Evolutionary conservation across 108 stramenopile genomes (phyloP).

Genomic region (Bacterosira constricta): DNA sequence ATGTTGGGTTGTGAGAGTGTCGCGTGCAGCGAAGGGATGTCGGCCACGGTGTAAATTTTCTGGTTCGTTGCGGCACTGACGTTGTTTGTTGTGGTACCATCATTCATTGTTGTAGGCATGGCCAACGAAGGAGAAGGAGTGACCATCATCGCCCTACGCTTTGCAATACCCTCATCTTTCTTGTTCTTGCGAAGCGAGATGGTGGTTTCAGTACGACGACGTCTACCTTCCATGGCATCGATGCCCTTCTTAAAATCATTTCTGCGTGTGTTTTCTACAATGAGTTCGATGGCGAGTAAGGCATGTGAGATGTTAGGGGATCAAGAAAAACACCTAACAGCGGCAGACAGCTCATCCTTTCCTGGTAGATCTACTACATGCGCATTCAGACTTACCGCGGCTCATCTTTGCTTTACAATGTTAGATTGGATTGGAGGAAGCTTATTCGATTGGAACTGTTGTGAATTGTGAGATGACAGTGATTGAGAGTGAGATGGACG

Average conservation of each 20-base stretch:
- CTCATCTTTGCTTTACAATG: background rate
- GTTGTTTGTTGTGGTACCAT: background rate
- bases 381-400: conserved; percentile 12
- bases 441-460: background rate
- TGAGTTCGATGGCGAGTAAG: background rate
- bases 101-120: background rate
- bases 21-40: conserved; percentile 54
- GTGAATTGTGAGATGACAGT: background rate
- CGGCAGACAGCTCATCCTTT: too few relatives aligned
- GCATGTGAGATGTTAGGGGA: background rate
- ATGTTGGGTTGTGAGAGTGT: conserved; percentile 32
- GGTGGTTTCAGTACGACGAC: conserved; percentile 76
- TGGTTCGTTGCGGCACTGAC: background rate
- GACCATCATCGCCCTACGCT: conserved; percentile 51
- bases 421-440: background rate
- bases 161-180: conserved; percentile 70
- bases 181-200: conserved; percentile 77
- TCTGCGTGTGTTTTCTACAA: conserved; percentile 22
- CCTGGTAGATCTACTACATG: too few relatives aligned
- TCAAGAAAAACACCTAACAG: too few relatives aligned
- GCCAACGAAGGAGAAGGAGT: background rate
- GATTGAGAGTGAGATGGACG: background rate
- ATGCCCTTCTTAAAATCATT: conserved; percentile 46
- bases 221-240: conserved; percentile 47
- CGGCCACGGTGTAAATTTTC: conserved; percentile 42